Evolutionary conservation across 495 filamentous ascomycete genomes (phyloP).

Genomic region (Venustampulla echinocandica): DNA sequence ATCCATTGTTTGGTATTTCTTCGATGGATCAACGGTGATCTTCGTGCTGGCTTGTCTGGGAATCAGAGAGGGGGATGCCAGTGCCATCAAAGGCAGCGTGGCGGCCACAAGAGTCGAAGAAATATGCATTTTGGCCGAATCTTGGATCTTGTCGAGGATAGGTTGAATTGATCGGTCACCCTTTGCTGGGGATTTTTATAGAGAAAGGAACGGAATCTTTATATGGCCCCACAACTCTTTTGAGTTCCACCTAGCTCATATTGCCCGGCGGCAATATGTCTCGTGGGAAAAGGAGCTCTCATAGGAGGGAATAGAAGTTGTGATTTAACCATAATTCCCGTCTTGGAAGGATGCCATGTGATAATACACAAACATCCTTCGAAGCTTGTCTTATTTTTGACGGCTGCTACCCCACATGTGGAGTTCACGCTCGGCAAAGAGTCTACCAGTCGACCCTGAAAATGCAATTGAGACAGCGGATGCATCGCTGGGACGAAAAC

Average conservation of each 20-base stretch:
- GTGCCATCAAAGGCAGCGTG: background rate
- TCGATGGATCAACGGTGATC: constrained; percentile 32
- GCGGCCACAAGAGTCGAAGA: background rate
- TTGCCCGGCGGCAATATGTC: background rate
- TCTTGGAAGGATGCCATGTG: constrained; percentile 1
- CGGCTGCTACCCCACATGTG: no score
- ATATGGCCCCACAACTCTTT: background rate
- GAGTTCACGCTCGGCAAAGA: no score
- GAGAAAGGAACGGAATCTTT: background rate
- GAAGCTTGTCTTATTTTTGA: no score
- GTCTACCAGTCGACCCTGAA: no score
- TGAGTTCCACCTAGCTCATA: background rate
- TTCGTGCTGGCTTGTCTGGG: constrained; percentile 2
- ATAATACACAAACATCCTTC: background rate
- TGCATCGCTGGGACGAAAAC: no score
- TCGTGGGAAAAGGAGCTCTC: background rate
- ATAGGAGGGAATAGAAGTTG: background rate
- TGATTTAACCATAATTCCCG: background rate
- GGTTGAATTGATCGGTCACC: background rate
- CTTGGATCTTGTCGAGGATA: background rate
- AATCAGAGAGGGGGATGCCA: background rate
- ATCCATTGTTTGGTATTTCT: constrained; percentile 37
- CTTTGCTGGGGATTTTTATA: background rate
- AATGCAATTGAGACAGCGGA: no score
- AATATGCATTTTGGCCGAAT: background rate